A percentile compares a stretch with the other conserved stretches of the same genome.
Evolutionary conservation across 2,329 filamentous ascomycete genomes (phyloP).

Genomic region (Botryosphaeria dothidea): DNA sequence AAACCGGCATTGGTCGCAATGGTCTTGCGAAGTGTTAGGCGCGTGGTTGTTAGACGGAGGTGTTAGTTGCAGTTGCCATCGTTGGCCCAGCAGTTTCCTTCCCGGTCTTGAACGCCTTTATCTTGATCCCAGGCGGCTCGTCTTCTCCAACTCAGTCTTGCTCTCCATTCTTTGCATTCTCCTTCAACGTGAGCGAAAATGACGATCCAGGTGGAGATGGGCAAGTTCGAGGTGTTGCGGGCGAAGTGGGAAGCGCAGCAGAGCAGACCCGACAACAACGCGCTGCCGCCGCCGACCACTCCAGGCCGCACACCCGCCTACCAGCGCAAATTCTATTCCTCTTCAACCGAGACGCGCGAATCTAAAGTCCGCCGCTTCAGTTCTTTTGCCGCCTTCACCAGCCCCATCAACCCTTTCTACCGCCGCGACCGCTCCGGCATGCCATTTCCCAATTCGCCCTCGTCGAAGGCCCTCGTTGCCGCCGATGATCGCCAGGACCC

Average conservation of each 20-base stretch:
- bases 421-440: constrained; percentile 10
- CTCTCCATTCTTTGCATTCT: neutral
- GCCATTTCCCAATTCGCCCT: constrained; percentile 4
- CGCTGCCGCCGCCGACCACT: neutral
- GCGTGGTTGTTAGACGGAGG: too few relatives aligned
- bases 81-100: neutral
- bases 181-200: neutral
- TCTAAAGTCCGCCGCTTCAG: constrained; percentile 15
- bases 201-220: neutral
- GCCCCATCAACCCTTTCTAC: constrained; percentile 13
- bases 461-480: neutral
- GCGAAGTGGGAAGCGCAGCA: constrained; percentile 14
- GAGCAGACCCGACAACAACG: neutral
- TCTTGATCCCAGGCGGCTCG: neutral
- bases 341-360: constrained; percentile 1
- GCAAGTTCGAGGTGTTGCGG: neutral
- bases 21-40: too few relatives aligned
- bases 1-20: too few relatives aligned
- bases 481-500: neutral
- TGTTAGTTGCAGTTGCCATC: neutral
- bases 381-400: constrained; percentile 9
- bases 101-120: neutral
- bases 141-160: neutral
- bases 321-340: neutral
- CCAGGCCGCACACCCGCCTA: neutral